Evolutionary conservation across 768 basidiomycete species (phyloP).

Genomic region (Leccinum longicurvipes): DNA sequence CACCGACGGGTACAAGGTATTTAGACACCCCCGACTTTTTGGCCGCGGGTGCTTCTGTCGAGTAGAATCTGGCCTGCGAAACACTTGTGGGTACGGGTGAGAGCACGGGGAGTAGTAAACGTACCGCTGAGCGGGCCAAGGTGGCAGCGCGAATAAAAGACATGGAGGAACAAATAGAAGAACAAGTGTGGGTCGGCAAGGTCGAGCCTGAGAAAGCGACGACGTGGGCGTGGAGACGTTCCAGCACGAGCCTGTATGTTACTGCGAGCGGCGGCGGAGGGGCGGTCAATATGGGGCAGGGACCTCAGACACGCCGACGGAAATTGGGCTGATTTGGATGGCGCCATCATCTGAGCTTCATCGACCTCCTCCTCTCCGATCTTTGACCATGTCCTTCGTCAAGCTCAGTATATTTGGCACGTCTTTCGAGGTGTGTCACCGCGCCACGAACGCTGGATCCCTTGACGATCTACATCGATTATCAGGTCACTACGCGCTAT

Average conservation of each 20-base stretch:
- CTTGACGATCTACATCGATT: slow-evolving; percentile 16
- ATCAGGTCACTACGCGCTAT: slow-evolving; percentile 91
- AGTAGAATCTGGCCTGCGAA: slow-evolving; percentile 41
- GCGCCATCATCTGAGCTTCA: slow-evolving; percentile 7
- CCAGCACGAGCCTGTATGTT: neutral
- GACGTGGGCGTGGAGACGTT: neutral
- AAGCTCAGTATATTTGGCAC: slow-evolving; percentile 99
- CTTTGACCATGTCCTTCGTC: slow-evolving; percentile 77
- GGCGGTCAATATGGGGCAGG: neutral
- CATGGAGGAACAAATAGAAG: slow-evolving; percentile 31
- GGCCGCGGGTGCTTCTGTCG: slow-evolving; percentile 43
- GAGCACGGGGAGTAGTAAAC: neutral
- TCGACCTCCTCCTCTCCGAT: slow-evolving; percentile 1
- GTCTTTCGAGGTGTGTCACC: slow-evolving; percentile 76
- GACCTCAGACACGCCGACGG: slow-evolving; percentile 23
- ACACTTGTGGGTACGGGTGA: neutral
- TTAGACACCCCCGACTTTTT: slow-evolving; percentile 49
- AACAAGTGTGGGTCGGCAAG: neutral
- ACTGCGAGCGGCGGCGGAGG: neutral
- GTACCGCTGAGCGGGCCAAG: slow-evolving; percentile 43
- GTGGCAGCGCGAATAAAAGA: slow-evolving; percentile 40
- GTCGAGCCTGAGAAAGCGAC: slow-evolving; percentile 14
- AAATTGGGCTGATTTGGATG: slow-evolving; percentile 12
- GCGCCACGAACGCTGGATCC: slow-evolving; percentile 12
- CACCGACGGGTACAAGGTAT: slow-evolving; percentile 37